These are phyloP conservation scores for Rhododendron griersonianum DNA, from an alignment of 148 eudicot genomes.

Conservation along the genomic window DNA sequence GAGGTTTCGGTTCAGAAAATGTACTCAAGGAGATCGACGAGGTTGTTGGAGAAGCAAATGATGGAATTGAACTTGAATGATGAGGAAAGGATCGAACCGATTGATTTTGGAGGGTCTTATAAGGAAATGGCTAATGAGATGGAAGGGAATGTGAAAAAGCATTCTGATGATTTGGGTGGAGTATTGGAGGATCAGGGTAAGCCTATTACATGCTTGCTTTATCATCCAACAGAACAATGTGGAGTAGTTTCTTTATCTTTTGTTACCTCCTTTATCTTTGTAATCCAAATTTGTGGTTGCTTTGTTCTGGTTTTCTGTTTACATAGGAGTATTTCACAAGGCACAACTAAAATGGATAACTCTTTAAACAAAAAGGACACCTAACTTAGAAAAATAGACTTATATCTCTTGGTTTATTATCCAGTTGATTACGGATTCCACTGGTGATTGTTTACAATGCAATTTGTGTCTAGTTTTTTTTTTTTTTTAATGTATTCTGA, in stretches of 20 bases:
- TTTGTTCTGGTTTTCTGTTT: not conserved
- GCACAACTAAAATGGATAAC: not conserved
- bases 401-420: not conserved
- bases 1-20: conserved; percentile 17
- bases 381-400: not conserved
- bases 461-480: not conserved
- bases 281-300: not conserved
- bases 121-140: conserved; percentile 9
- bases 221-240: not conserved
- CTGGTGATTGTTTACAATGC: not conserved
- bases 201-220: conserved; percentile 17
- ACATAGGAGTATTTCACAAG: not conserved
- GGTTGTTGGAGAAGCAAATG: conserved; percentile 40
- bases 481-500: not conserved
- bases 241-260: not conserved
- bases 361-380: not conserved
- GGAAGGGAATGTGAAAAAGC: conserved; percentile 12
- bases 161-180: conserved; percentile 11
- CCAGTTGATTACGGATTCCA: not conserved
- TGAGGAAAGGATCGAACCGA: not conserved
- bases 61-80: conserved; percentile 18
- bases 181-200: conserved; percentile 11
- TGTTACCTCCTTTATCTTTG: not conserved
- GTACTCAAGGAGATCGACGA: conserved; percentile 41
- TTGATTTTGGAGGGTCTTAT: not conserved